Percentiles rank a stretch among this genome's conserved stretches.
Evolutionary conservation across 208 protist species (phyloP).

Genomic region (Wallacemonas rigidus): DNA sequence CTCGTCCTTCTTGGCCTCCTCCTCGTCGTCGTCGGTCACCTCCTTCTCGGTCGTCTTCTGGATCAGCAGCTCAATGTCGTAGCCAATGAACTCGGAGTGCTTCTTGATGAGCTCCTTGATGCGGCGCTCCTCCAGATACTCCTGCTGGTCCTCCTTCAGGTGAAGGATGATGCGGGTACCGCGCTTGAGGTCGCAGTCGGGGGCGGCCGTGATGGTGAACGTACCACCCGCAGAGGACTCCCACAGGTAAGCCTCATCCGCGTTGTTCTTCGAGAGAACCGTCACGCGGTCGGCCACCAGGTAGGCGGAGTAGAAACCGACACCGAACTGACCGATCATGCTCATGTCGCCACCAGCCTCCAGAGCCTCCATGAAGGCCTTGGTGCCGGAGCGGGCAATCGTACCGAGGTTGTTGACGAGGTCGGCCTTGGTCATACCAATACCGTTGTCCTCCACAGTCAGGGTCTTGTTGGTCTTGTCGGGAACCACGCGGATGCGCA

Average conservation of each 20-base stretch:
- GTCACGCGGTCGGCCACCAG: constrained; percentile 97
- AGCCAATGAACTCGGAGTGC: constrained; percentile 99
- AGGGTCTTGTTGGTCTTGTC: constrained; percentile 97
- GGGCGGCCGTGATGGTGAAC: constrained; percentile 94
- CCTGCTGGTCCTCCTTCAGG: constrained; percentile 97
- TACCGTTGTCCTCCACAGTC: constrained; percentile 97
- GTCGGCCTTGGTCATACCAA: constrained; percentile 99
- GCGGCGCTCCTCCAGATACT: constrained; percentile 95
- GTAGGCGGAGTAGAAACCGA: constrained; percentile 99
- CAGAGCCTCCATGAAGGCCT: constrained; percentile 99
- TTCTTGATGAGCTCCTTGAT: constrained; percentile 99
- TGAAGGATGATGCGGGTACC: constrained; percentile 97
- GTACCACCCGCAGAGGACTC: constrained; percentile 96
- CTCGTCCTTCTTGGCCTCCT: constrained; percentile 75
- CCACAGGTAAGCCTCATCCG: constrained; percentile 98
- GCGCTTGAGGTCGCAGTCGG: constrained; percentile 89
- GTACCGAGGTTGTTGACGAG: constrained; percentile 99
- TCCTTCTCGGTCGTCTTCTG: constrained; percentile 95
- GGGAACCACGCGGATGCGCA: constrained; percentile 96
- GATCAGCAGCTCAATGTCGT: constrained; percentile 96
- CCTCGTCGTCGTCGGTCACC: constrained; percentile 94
- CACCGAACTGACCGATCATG: constrained; percentile 99
- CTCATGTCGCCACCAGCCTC: constrained; percentile 95
- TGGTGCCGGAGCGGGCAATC: constrained; percentile 98
- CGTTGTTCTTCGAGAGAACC: constrained; percentile 98